phyloP scores from a whole-genome alignment of 148 eudicot genomes.

The Gaultheria prostrata region DNA sequence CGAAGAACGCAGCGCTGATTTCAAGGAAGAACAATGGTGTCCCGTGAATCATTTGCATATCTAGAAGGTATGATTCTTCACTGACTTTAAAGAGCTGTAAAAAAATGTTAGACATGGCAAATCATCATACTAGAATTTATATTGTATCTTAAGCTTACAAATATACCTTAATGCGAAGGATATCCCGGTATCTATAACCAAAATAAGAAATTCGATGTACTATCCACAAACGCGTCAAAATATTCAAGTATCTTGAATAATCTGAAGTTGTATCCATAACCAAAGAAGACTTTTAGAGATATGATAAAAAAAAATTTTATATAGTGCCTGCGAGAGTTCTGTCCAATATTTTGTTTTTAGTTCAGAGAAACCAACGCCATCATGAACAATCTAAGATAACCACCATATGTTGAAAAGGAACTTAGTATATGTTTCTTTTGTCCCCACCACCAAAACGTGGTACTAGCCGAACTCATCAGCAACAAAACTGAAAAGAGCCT shows the following conservation, averaged over 20 bases:
- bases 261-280: neutral
- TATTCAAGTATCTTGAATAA: neutral
- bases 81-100: slow-evolving; percentile 25
- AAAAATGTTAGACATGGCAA: neutral
- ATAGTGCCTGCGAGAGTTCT: neutral
- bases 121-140: neutral
- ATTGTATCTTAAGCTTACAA: neutral
- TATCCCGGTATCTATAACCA: neutral
- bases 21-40: slow-evolving; percentile 25
- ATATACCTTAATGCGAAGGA: neutral
- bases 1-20: slow-evolving; percentile 16
- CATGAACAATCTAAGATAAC: neutral
- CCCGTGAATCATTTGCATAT: slow-evolving; percentile 19
- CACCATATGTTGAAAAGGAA: neutral
- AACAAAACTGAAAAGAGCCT: neutral
- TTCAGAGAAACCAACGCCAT: neutral
- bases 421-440: too few species aligned
- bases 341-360: neutral
- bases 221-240: neutral
- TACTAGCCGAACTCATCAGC: neutral
- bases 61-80: slow-evolving; percentile 20
- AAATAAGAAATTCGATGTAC: neutral
- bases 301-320: neutral
- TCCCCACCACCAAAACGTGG: neutral
- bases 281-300: neutral